A percentile compares a stretch with the other conserved stretches of the same genome.
phyloP scores from a whole-genome alignment of 805 yeast species.

The Myxozyma melibiosi region DNA sequence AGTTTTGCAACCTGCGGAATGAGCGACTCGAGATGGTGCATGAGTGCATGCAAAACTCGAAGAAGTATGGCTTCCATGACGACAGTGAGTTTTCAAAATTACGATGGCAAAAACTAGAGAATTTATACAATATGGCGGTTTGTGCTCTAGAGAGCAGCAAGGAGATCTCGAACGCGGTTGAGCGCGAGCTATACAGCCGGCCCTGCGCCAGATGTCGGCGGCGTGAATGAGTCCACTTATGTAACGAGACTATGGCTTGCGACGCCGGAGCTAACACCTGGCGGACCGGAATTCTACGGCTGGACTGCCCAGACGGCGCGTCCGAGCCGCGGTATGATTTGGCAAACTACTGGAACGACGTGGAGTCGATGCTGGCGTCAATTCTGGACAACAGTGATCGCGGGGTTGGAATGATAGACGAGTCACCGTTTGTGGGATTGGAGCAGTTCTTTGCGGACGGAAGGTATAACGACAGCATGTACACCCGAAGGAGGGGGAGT shows the following conservation, averaged over 20 bases:
- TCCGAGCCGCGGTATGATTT: no score
- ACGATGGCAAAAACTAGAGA: slow-evolving; percentile 3
- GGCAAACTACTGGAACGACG: slow-evolving; percentile 3
- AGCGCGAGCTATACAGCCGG: no score
- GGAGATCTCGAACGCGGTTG: no score
- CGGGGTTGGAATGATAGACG: neutral
- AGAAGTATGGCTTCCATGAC: neutral
- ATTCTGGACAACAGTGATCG: neutral
- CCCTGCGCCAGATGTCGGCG: no score
- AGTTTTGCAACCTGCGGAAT: neutral
- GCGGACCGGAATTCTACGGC: no score
- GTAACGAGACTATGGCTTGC: no score
- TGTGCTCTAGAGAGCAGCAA: neutral
- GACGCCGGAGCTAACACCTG: no score
- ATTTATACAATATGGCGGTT: slow-evolving; percentile 3
- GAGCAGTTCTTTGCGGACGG: slow-evolving; percentile 3
- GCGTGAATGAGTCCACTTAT: no score
- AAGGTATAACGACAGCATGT: neutral
- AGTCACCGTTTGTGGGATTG: neutral
- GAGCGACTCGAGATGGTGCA: neutral
- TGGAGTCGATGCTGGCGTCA: slow-evolving; percentile 3
- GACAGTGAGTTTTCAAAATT: neutral
- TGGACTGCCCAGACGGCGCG: no score
- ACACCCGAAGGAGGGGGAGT: neutral
- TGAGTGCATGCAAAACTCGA: neutral